Evolutionary conservation across 306 rosid genomes (phyloP), one percentile per base, ranked within the genome.

Genomic region (Prunus mongolica): DNA sequence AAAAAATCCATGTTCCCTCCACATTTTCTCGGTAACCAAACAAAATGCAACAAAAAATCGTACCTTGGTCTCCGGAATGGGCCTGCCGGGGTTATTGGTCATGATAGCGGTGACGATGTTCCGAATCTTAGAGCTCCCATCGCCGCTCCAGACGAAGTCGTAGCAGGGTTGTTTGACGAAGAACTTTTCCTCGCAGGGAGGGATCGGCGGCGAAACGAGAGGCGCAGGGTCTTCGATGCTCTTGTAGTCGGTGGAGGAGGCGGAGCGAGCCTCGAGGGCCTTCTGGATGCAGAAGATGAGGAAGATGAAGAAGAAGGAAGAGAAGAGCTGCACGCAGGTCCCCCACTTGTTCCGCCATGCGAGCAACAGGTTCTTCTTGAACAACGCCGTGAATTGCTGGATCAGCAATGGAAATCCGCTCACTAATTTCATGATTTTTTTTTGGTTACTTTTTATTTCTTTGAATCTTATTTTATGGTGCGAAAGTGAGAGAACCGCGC

Each of bases 61-160:
- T 19, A 87, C 96, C 90, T 89, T 92, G 0, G 19, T 32, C 4
- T 61, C 0, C 5, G 93, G 95, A 51, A 92, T 90, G 1, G 79
- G 75, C 63, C 98, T 80, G 24, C 92, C 93, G 3, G 96, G 96
- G 78, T 94, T 94, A 24, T 94, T 92, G 3, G 58, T 81, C 91
- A 84, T 90, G 66, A 94, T 92, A 25, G 87, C 82, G 12, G 22
- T 15, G 22, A 82, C 96, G 34, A 94, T 87, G 19, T 81, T 76
- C 45, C 32, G 84, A 65, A 84, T 32, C 54, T 20, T 78, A 2
- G 93, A 32, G 78, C 85, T 87, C 0, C 13, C 77, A 71, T 83
- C 76, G 3, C 96, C 96, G 66, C 98, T 94, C 92, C 92, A 94
- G 4, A 88, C 81, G 64, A 94, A 91, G 65, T 94, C 98, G 56